Evolutionary conservation across 345 rosid genomes (phyloP).

Genomic region (Durio zibethinus): DNA sequence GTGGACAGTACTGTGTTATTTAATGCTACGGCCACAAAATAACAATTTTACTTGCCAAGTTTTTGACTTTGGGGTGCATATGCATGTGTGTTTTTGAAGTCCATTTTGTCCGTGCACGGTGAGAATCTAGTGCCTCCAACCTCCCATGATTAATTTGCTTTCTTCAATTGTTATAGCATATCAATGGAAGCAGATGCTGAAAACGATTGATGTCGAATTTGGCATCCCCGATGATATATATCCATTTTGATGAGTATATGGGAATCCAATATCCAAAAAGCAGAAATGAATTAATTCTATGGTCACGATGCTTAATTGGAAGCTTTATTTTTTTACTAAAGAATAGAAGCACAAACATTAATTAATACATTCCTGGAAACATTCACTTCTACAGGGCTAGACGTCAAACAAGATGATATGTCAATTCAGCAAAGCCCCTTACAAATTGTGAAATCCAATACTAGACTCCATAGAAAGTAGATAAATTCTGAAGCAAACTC

Average conservation of each 20-base stretch:
- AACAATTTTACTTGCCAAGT: not conserved
- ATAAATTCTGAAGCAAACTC: conserved; percentile 21
- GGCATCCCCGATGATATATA: no score
- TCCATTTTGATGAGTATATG: no score
- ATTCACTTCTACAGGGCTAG: not conserved
- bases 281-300: not conserved
- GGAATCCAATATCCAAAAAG: no score
- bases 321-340: not conserved
- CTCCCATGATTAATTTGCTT: not conserved
- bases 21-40: not conserved
- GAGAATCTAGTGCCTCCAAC: conserved; percentile 1
- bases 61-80: not conserved
- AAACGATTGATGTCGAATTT: not conserved
- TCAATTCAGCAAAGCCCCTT: no score
- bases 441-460: not conserved
- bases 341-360: not conserved
- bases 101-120: not conserved
- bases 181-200: not conserved
- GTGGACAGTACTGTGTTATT: not conserved
- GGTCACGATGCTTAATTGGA: not conserved
- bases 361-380: not conserved
- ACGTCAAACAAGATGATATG: not conserved
- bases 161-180: not conserved
- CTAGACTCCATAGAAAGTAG: conserved; percentile 18
- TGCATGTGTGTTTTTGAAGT: conserved; percentile 1